Conservation (phyloP, 2,329 filamentous ascomycete species). For the Botrytis fragariae region DNA sequence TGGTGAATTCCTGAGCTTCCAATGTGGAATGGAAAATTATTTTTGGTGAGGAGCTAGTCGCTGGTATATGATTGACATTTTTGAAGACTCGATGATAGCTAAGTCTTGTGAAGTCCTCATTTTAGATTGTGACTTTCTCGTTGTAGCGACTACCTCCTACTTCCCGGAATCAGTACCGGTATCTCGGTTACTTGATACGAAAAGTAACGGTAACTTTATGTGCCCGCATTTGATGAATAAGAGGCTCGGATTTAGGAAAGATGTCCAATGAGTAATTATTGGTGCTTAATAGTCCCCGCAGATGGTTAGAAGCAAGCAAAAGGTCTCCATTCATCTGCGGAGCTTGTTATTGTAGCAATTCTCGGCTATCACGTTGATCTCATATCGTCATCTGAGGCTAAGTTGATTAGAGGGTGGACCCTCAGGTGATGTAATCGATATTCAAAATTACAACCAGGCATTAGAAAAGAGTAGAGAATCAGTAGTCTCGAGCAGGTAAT, state of each 20-base stretch:
- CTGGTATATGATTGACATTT: fast-evolving
- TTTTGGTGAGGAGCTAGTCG: background rate
- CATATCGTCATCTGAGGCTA: background rate
- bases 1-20: background rate
- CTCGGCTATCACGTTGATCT: background rate
- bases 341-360: background rate
- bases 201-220: background rate
- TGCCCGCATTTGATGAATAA: background rate
- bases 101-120: background rate
- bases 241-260: fast-evolving
- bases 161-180: background rate
- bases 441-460: background rate
- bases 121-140: background rate
- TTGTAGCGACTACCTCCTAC: no score
- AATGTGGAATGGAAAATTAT: background rate
- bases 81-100: background rate
- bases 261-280: background rate
- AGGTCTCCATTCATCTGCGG: background rate
- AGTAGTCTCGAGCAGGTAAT: fast-evolving
- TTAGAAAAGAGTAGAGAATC: fast-evolving
- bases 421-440: background rate
- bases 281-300: background rate
- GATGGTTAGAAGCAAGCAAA: background rate
- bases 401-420: background rate
- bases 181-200: background rate